phyloP scores from a whole-genome alignment of 768 basidiomycete species.

The Amanita rubescens region DNA sequence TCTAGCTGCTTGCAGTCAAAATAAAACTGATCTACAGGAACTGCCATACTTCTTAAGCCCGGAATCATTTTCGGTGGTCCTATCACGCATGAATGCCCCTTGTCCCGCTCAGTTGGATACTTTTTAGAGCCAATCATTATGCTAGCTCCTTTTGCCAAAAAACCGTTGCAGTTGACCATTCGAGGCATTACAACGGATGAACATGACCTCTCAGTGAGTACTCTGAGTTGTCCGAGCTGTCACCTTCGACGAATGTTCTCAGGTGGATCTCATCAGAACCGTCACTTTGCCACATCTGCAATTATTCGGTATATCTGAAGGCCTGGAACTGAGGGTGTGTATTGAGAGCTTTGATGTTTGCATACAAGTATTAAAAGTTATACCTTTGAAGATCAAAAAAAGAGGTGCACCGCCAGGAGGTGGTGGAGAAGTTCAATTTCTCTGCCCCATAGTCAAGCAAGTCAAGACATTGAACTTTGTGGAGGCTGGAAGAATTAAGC shows the following conservation, averaged over 20 bases:
- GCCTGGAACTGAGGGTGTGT: slow-evolving; percentile 77
- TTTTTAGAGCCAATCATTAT: slow-evolving; percentile 87
- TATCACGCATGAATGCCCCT: slow-evolving; percentile 80
- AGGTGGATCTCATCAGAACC: slow-evolving; percentile 87
- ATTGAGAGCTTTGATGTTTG: neutral
- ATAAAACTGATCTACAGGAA: slow-evolving; percentile 49
- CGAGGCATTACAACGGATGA: slow-evolving; percentile 92
- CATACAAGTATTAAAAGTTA: neutral
- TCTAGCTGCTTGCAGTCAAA: neutral
- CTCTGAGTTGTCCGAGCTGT: neutral
- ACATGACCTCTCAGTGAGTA: slow-evolving; percentile 75
- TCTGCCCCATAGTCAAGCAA: slow-evolving; percentile 88
- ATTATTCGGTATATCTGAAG: slow-evolving; percentile 83
- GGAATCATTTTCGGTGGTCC: slow-evolving; percentile 84
- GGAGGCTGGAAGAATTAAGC: slow-evolving; percentile 84
- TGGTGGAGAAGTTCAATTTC: slow-evolving; percentile 89
- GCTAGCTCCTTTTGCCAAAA: slow-evolving; percentile 91
- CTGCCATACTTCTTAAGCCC: slow-evolving; percentile 85
- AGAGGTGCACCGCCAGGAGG: slow-evolving; percentile 88
- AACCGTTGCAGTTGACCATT: slow-evolving; percentile 70
- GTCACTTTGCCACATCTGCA: slow-evolving; percentile 89
- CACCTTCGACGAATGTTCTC: neutral
- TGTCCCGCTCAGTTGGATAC: slow-evolving; percentile 87
- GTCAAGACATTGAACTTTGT: slow-evolving; percentile 91
- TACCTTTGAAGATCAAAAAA: slow-evolving; percentile 70